Evolutionary conservation across 305 asterid species (phyloP), one percentile per base, ranked within the genome.

Genomic region (Rubia occidens): DNA sequence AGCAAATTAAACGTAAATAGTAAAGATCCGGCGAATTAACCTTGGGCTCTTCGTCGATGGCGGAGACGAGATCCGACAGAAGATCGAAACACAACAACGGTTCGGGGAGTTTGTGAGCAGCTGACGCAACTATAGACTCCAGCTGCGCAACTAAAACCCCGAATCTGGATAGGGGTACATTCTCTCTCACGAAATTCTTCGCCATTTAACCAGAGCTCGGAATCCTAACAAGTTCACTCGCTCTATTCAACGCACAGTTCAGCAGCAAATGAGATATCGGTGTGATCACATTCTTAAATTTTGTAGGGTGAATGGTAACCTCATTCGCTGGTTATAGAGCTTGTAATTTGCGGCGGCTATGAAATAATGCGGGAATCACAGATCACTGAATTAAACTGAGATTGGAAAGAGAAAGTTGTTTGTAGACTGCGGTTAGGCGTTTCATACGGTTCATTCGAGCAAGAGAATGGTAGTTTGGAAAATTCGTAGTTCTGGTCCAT

Each of bases 61-160:
- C 95, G 76, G 95, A 78, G 45, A 94, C 81, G 84, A 94, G 96
- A 89, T 94, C 98, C 49, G 98, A 94, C 17, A 94, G 78, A 67
- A 94, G 97, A 85, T 93, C 98, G 77, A 93, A 93, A 74, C 97
- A 93, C 69, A 94, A 87, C 47, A 90, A 85, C 20, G 95, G 87
- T 78, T 94, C 97, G 4, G 98, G 97, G 55, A 86, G 90, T 78
- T 94, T 94, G 85, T 94, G 98, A 40, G 92, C 72, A 14, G 97
- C 97, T 51, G 98, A 91, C 40, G 95, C 85, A 29, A 87, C 97
- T 72, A 94, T 87, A n/a, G 98, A 94, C 82, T 90, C 97, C 73
- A 90, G 88, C 67, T 94, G 98, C 73, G 98, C 98, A 71, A 94
- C 98, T 77, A 94, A 83, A 9, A 90, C 96, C 60, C 97, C 97